Evolutionary conservation across 495 filamentous ascomycete genomes (phyloP).

Genomic region (Neurospora intermedia): DNA sequence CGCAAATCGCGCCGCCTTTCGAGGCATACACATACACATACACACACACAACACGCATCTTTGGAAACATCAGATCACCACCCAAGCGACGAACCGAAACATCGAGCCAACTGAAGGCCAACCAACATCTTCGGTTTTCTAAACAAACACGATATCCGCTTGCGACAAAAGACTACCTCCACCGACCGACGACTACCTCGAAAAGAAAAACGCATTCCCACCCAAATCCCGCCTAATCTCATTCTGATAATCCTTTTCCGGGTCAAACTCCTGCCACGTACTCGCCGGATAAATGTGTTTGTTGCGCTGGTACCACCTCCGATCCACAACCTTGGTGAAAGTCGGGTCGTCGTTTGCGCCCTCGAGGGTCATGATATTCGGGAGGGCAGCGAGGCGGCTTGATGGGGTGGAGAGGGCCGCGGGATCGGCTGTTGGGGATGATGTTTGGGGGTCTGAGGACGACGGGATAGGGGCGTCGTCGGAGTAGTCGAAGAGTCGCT

Average conservation of each 20-base stretch:
- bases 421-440: slow-evolving; percentile 33
- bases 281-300: slow-evolving; percentile 97
- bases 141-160: too few relatives aligned
- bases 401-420: slow-evolving; percentile 17
- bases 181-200: slow-evolving; percentile 13
- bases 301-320: slow-evolving; percentile 92
- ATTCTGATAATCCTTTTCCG: slow-evolving; percentile 70
- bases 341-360: slow-evolving; percentile 69
- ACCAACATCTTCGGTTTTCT: not conserved
- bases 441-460: not conserved
- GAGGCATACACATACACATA: not conserved
- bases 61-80: not conserved
- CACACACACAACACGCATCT: not conserved
- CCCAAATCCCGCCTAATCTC: slow-evolving; percentile 72
- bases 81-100: not conserved
- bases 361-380: slow-evolving; percentile 45
- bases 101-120: not conserved
- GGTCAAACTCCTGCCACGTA: slow-evolving; percentile 92
- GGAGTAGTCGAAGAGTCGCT: slow-evolving; percentile 67
- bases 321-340: slow-evolving; percentile 89
- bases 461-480: slow-evolving; percentile 32
- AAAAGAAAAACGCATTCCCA: slow-evolving; percentile 93
- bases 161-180: too few relatives aligned
- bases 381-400: slow-evolving; percentile 18
- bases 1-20: not conserved